Conservation (phyloP, 2,329 filamentous ascomycete genomes). For the Drechslerella coelobrocha region DNA sequence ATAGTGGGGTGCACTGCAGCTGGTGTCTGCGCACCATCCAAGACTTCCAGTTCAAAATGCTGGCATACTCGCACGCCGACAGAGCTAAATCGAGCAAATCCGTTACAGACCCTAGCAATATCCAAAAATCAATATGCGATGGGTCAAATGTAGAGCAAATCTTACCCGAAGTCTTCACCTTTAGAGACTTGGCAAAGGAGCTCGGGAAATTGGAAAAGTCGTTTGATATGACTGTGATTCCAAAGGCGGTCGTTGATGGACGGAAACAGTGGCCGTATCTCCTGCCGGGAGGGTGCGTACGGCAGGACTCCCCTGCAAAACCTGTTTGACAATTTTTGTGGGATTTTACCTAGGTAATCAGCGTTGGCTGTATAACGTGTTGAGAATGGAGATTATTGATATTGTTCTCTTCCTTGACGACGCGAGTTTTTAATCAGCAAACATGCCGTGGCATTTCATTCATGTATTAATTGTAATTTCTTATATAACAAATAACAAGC, state of each 20-base stretch:
- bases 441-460: too few relatives aligned
- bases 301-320: slow-evolving; percentile 30
- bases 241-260: slow-evolving; percentile 31
- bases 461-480: too few relatives aligned
- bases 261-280: slow-evolving; percentile 32
- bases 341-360: background rate
- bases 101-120: slow-evolving; percentile 20
- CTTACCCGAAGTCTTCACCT: slow-evolving; percentile 35
- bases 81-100: slow-evolving; percentile 27
- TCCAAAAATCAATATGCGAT: slow-evolving; percentile 34
- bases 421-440: too few relatives aligned
- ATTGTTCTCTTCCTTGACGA: too few relatives aligned
- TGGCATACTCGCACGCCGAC: slow-evolving; percentile 35
- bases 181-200: slow-evolving; percentile 30
- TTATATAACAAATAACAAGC: too few relatives aligned
- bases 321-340: background rate
- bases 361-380: too few relatives aligned
- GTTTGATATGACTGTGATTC: slow-evolving; percentile 37
- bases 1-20: slow-evolving; percentile 36
- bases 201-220: slow-evolving; percentile 32
- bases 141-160: slow-evolving; percentile 40
- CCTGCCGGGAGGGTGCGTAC: slow-evolving; percentile 25
- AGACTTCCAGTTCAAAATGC: slow-evolving; percentile 31
- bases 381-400: too few relatives aligned
- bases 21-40: slow-evolving; percentile 39